Evolutionary conservation across 2,329 filamentous ascomycete genomes (phyloP), one percentile per base, ranked within the genome.

Genomic region (Cladosporium sp.): DNA sequence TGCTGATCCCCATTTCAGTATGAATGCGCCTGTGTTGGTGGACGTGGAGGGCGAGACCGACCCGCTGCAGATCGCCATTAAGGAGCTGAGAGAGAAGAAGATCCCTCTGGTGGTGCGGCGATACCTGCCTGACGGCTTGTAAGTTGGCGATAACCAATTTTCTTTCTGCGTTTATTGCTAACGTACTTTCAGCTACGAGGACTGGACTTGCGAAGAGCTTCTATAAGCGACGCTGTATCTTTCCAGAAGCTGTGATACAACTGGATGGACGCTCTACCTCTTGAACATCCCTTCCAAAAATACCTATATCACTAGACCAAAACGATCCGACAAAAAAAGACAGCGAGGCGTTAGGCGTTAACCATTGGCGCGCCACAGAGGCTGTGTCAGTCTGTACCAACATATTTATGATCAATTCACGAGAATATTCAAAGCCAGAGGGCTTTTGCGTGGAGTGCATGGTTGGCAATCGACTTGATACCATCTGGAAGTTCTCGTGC

Each of bases 171-270:
- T 20, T 4, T 18, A 37, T 9, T 27, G 18, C 45, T 53, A 29
- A 51, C 27, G n/a, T 12, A 42, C 6, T 17, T 32, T 18, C 39
- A 92, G 88, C 75, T 97, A 97, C 72, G 93, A 99, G 79, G 93
- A 99, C 71, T 99, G 93, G 93, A 95, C 91, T 30, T 96, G 91
- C 73, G 93, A 97, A 73, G 93, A 99, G 73, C 78, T 97, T 58
- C 80, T 96, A 50, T 79, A 38, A 71, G 66, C 41, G n/a, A 43
- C 15, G n/a, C 41, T n/a, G 15, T 3, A 3, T 8, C 5, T 43
- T 9, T 7, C n/a, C 41, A 19, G n/a, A 29, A 19, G 41, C 41
- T 24, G 24, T 15, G 24, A 22, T 20, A 19, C 37, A 9, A 39
- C 17, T 12, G 9, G 19, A 7, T 22, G 17, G n/a, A n/a, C 8